Base-by-base conservation (phyloP, 768 basidiomycete genomes). In the Hirschioporus abietinus region DNA sequence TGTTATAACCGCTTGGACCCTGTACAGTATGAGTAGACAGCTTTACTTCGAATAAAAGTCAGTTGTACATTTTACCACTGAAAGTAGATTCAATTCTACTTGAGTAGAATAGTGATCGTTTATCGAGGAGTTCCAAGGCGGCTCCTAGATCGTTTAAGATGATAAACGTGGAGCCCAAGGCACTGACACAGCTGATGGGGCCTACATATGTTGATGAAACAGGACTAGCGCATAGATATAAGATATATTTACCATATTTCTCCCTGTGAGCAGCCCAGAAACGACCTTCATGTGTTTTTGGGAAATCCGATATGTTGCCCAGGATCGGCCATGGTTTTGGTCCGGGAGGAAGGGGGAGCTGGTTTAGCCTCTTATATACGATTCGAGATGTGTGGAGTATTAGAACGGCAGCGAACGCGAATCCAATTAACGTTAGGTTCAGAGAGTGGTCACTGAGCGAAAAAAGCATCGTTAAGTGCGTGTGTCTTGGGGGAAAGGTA, bases 61-160 rank as follows among this genome's bases (percentile, higher is more conserved):
- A 30, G 30, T 3, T 30, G 30, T 30, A 30, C 30, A 30, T 30
- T 30, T 30, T 30, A 30, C 30, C 30, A 30, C 30, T 30, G 30
- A 30, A 30, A 3, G 30, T 59, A 59, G 20, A 59, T 59, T 59
- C 58, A 9, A 3, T 3, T 26, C 86, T 80, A 68, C 83, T 83
- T 5, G 84, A 84, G 68, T 86, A 85, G 60, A 83, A 79, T 17
- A 71, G 71, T 12, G 83, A 81, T 17, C 83, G 80, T 35, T 75
- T 72, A 60, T 84, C 83, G 36, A 87, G 76, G 18, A 87, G 75
- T 60, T 84, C 83, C 27, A 75, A 70, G 1, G 78, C 81, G 10
- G 78, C 75, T 64, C 76, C 76, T 52, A 75, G 75, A 20, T 78
- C 78, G 73, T 83, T 86, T 25, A 87, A 71, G 66, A 86, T 72